Evolutionary conservation across 306 rosid genomes (phyloP), one percentile per base, ranked within the genome.

Genomic region (Heteromeles arbutifolia): DNA sequence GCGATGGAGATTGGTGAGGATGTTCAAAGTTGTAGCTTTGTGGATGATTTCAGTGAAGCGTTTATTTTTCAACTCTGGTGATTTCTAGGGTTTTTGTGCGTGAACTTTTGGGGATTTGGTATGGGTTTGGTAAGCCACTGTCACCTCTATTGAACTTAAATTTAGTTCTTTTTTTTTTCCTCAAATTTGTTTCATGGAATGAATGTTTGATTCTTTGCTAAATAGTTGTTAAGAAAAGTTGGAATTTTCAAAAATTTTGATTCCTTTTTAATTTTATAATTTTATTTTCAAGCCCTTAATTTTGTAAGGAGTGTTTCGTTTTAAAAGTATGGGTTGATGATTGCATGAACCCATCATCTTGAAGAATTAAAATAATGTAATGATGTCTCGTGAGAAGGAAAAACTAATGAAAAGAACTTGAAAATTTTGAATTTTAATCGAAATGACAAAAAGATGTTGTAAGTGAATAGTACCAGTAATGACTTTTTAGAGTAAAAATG

Each of bases 21-120:
- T 80, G 79, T 41, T 77, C 66, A 11, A 6, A 21, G 45, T 50
- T 29, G n/a, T 65, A 18, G 29, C 19, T 37, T 28, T 78, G 80
- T 78, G 72, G 52, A 45, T 76, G 45, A 65, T 72, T 61, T 50
- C 52, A 37, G 57, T 82, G 72, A 56, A 53, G 66, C 62, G 78
- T 69, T 63, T 58, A 69, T 26, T 44, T 29, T 69, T 45, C 76
- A 12, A 57, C 39, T 71, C 44, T 32, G 58, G 58, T 62, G 39
- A 32, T 71, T 79, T 84, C 72, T 89, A 82, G 82, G 87, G 86
- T 81, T 88, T 66, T 19, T 77, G 82, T 72, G 78, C 37, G 37
- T 32, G 54, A 64, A 70, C 57, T 58, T 56, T 79, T 63, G 76
- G 6, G 69, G 85, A 63, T 83, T 84, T 80, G 82, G 43, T 64